Evolutionary conservation across 345 rosid genomes (phyloP), one percentile per base, ranked within the genome.

Genomic region (Acer negundo): DNA sequence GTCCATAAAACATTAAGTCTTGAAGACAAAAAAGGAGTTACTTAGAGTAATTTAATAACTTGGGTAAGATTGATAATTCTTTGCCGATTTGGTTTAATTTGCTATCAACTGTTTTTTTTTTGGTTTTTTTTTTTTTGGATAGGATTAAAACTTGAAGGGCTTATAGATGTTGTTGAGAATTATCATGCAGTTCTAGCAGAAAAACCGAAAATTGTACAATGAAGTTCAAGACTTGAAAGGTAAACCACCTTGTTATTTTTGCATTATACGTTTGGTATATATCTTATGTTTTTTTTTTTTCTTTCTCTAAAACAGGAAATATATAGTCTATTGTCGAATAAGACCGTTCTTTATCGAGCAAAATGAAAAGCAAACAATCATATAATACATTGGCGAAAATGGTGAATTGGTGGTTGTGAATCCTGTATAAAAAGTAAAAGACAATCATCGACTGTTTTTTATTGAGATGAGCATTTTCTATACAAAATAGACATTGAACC

Each of bases 171-270:
- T 82, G 95, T 98, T 2, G 88, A 87, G 81, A 92, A 87, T 80
- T 96, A 96, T 77, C 97, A 91, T 82, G 72, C 78, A 4, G 90
- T 91, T 73, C 94, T 94, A 76, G 88, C 86, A 58, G 99, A 96
- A 96, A 88, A 96, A 96, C 76, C 84, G 97, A 73, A 92, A 75
- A 81, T 73, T 96, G 81, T 96, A 92, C 84, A 94, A 94, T 75
- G 99, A 94, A 86, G 90, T 96, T 83, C 99, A 94, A 71, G 98
- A 96, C 78, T 74, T 96, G 88, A 96, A 96, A 90, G 99, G 99
- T 96, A 86, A 40, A 76, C 63, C 19, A 72, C 62, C 74, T 64
- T n/a, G 46, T 66, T 24, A 24, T 24, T 24, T 24, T 24, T 24
- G 26, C 26, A 24, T 24, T 24, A 24, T 24, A 24, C 26, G 1